Evolutionary conservation across 768 basidiomycete genomes (phyloP).

Genomic region (Austroboletus festivus): DNA sequence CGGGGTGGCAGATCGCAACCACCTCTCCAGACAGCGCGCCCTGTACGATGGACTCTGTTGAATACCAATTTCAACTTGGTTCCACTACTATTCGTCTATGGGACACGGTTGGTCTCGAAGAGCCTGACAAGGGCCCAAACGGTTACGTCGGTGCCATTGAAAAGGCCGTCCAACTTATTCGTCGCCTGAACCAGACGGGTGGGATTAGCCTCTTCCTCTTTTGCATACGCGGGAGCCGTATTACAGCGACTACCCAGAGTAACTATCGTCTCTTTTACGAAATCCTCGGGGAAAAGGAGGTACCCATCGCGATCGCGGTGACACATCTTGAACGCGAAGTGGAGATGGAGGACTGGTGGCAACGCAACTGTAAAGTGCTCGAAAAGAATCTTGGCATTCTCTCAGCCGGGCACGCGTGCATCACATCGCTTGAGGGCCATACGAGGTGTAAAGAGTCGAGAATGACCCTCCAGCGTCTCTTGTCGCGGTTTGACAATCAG

Average conservation of each 20-base stretch:
- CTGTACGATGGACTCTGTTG: conserved; percentile 32
- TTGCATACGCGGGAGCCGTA: conserved; percentile 38
- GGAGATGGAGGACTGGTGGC: conserved; percentile 36
- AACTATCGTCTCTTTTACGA: conserved; percentile 26
- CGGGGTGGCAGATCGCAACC: conserved; percentile 23
- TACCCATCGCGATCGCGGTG: conserved; percentile 38
- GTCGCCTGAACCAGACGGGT: conserved; percentile 24
- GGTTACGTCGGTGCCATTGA: conserved; percentile 28
- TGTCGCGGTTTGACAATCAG: conserved; percentile 22
- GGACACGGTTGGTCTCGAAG: conserved; percentile 35
- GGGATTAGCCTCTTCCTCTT: conserved; percentile 42
- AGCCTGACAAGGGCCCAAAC: conserved; percentile 19
- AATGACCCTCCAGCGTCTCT: conserved; percentile 16
- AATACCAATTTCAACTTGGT: conserved; percentile 29
- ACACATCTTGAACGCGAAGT: conserved; percentile 37
- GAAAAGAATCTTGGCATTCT: conserved; percentile 5
- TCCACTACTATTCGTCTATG: conserved; percentile 25
- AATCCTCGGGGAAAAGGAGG: conserved; percentile 29
- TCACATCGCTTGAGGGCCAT: conserved; percentile 26
- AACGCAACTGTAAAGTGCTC: conserved; percentile 19
- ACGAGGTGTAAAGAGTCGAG: conserved; percentile 32
- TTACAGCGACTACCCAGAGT: conserved; percentile 27
- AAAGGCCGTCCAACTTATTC: conserved; percentile 34
- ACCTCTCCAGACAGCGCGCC: conserved; percentile 25
- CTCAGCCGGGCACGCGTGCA: conserved; percentile 30